Base-by-base conservation (phyloP, 768 basidiomycete species). In the Termitomyces sp. region DNA sequence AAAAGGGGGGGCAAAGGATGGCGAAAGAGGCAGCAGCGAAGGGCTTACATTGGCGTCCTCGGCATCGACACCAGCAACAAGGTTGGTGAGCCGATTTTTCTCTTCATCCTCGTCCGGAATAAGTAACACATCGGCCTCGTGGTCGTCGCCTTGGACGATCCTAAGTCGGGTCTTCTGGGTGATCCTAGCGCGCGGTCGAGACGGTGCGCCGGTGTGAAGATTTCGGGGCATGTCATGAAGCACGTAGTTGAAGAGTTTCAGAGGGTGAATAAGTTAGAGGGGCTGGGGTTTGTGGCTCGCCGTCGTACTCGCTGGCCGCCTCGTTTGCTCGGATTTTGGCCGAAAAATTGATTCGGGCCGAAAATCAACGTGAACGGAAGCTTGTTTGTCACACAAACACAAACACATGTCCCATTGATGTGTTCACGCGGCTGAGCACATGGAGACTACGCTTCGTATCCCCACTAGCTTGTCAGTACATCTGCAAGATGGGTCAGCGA, bases 141-240 rank as follows among this genome's bases (percentile, higher is more conserved):
- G 82, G 72, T 83, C 84, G 61, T 83, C 84, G 60, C 91, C 92
- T 72, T 86, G 84, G 69, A 87, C 76, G 77, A 94, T 86, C 78
- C 84, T 89, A 70, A 94, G 89, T 61, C 91, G 86, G 67, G 89
- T 91, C 81, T 94, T 94, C 79, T 93, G 92, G 72, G 90, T 94
- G 77, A 94, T 88, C 72, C 91, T 87, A 76, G 91, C 92, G 75
- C 91, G 87, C 73, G 91, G 75, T 76, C 89, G 87, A 65, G 88
- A 84, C 61, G 89, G 87, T 66, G 87, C 83, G 75, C 84, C 86
- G 77, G 87, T 74, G 75, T 84, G 84, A 68, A 84, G 86, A 75
- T 85, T 87, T 69, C 89, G 89, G 82, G 89, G 89, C 89, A 91
- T 91, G 73, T 88, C 88, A 91, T 90, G 87, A 86, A 87, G 73